Evolutionary conservation across 345 rosid species (phyloP).

Genomic region (Brassica rapa): DNA sequence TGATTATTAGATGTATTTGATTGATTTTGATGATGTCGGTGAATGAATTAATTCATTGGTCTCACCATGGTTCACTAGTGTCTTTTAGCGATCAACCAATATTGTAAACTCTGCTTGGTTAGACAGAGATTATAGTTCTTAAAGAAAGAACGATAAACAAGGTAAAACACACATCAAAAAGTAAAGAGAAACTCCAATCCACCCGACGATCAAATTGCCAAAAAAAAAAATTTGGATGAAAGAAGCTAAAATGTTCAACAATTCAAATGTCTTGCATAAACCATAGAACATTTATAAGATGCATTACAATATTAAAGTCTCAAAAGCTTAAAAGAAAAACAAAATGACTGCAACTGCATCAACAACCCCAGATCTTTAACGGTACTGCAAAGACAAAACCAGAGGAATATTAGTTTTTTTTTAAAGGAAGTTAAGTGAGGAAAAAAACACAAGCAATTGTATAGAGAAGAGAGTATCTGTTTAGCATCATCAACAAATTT

Average conservation of each 20-base stretch:
- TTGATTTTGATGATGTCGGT: too few relatives aligned
- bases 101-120: too few relatives aligned
- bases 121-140: not conserved
- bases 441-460: not conserved
- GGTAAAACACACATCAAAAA: not conserved
- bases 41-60: not conserved
- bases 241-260: not conserved
- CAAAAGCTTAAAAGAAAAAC: not conserved
- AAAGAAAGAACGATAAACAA: too few relatives aligned
- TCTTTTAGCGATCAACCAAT: not conserved
- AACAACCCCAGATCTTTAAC: conserved; percentile 8
- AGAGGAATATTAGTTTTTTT: not conserved
- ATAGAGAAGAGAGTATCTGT: not conserved
- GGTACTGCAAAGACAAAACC: conserved; percentile 21
- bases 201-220: not conserved
- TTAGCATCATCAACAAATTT: not conserved
- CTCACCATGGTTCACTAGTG: not conserved
- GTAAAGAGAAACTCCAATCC: not conserved
- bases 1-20: too few relatives aligned
- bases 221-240: not conserved
- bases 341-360: not conserved
- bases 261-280: not conserved
- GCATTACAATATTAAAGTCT: conserved; percentile 13
- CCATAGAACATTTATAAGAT: not conserved
- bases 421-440: not conserved